Evolutionary conservation across 768 basidiomycete genomes (phyloP), one percentile per base, ranked within the genome.

Genomic region (Chiua virens): DNA sequence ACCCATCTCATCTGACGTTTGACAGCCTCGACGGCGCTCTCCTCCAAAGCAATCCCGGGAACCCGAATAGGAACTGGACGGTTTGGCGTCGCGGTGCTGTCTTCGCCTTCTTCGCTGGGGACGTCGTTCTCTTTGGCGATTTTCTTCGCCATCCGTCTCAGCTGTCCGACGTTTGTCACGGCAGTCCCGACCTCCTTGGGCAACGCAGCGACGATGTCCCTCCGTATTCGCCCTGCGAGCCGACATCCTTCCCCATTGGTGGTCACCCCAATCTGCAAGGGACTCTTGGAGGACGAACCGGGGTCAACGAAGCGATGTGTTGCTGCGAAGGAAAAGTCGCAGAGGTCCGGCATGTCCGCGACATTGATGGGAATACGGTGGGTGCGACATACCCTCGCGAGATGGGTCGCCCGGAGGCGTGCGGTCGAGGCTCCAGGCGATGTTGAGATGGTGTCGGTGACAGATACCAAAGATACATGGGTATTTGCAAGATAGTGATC

Each of bases 221-320:
- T 75, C 32, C 83, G 80, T 35, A 99, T 71, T 11, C 96, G 78
- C 1, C 84, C 79, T 0, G 86, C 86, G 5, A 99, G 75, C 7
- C 96, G 75, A 61, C 96, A 98, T 2, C 94, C 96, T 55, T 87
- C 82, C 0, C 92, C 92, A 58, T 97, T 98, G 0, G 95, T 95
- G 4, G 93, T 90, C 3, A 98, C 79, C 0, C 87, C 90, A 20
- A 99, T 71, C 62, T 89, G 89, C 1, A 91, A 69, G 3, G 83
- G 63, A 1, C 80, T 79, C 15, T 75, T 71, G 32, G 65, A 64
- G 5, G 76, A 76, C 1, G 72, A 73, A 11, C 65, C 59, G 4
- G 76, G 59, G 62, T 83, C 80, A 8, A 75, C 65, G 61, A 97
- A 93, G 4, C 95, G 87, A 57, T 98, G 91, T 0, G 87, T 82